Evolutionary conservation across 495 filamentous ascomycete genomes (phyloP), one percentile per base, ranked within the genome.

Genomic region (Aspergillus ellipticus): DNA sequence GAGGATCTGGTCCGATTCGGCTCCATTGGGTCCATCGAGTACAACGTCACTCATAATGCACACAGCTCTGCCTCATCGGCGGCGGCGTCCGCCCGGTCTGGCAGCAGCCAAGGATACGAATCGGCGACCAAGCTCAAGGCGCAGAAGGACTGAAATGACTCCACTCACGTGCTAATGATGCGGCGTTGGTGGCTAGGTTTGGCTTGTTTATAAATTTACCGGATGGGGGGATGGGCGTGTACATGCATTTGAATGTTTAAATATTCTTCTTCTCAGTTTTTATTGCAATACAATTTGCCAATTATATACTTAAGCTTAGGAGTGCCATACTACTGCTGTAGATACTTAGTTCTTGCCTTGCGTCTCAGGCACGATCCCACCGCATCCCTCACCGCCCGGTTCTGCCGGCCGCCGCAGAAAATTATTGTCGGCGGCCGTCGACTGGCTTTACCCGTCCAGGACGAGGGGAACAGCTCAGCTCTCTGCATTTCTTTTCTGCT

Each of bases 321-420:
- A 22, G 17, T 1, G n/a, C n/a, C n/a, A n/a, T n/a, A n/a, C n/a
- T n/a, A 28, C 15, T 20, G 13, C 22, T 4, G 15, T 4, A 21
- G 11, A 28, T 48, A 0, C 45, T 8, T 22, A 19, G n/a, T 42
- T 10, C 9, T 20, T 47, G 43, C 24, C 21, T 26, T 15, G 26
- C 11, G 8, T 29, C 8, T 9, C n/a, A 48, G 28, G 16, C 43
- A 48, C 6, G 11, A 39, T n/a, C 22, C 45, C 31, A 65, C 65
- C 65, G 65, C 65, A 49, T 20, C 39, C 13, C 35, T 33, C 55
- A 61, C 65, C 65, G 65, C 65, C 55, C 26, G 21, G 5, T 53
- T 65, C 57, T 67, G 65, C 65, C 62, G 55, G 39, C 22, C 26
- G 48, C 50, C 13, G 55, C 54, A 64, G 54, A 67, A 67, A 66